A percentile compares a stretch with the other conserved stretches of the same genome.
Conservation (phyloP, 345 rosid species). For the Syzygium aqueum region DNA sequence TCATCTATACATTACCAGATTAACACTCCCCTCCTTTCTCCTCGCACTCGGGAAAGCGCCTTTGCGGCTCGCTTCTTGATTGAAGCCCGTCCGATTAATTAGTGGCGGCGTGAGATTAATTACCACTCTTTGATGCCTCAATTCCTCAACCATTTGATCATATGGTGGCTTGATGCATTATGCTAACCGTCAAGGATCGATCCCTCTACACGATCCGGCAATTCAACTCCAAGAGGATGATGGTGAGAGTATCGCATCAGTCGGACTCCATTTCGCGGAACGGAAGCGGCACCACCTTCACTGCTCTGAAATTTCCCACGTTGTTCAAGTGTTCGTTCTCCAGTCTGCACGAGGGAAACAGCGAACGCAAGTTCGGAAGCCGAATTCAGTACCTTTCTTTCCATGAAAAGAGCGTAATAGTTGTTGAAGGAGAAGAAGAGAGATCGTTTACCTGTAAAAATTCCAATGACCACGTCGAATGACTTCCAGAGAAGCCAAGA, state of each 20-base stretch:
- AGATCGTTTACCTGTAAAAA: constrained; percentile 61
- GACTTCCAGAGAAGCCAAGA: constrained; percentile 85
- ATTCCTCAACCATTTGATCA: not conserved
- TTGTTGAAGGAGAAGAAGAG: not conserved
- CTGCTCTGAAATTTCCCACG: constrained; percentile 3
- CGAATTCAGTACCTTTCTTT: not conserved
- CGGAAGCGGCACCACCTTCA: constrained; percentile 8
- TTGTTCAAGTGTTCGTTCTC: constrained; percentile 12
- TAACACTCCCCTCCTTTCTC: not conserved
- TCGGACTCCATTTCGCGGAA: constrained; percentile 7
- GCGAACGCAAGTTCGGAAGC: not conserved
- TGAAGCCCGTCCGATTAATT: not conserved
- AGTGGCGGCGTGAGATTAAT: not conserved
- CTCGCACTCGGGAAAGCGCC: not conserved
- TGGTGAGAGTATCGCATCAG: not conserved
- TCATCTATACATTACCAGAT: not conserved
- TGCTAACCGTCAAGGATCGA: not conserved
- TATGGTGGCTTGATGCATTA: not conserved
- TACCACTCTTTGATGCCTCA: not conserved
- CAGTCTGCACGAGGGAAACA: not conserved
- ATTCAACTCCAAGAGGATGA: not conserved
- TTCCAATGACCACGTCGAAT: constrained; percentile 98
- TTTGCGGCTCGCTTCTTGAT: not conserved
- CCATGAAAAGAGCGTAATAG: not conserved
- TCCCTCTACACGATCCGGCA: not conserved